Evolutionary conservation across 1,284 basidiomycete genomes (phyloP), one percentile per base, ranked within the genome.

Genomic region (Salmacisia buchloeana): DNA sequence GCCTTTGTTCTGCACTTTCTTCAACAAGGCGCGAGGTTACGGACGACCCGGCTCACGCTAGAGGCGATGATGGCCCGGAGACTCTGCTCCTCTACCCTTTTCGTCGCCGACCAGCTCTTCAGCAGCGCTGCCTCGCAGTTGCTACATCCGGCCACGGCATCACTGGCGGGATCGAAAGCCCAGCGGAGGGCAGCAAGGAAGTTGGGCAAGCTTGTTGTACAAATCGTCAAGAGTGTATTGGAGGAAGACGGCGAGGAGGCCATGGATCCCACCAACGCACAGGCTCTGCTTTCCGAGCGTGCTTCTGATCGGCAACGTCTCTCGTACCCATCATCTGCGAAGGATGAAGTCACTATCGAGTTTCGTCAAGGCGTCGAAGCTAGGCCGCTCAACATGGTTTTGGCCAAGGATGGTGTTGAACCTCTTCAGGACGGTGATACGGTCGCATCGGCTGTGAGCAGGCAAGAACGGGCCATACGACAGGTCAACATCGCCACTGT

Each of bases 401-500:
- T 39, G 36, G 18, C 49, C 27, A n/a, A n/a, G n/a, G n/a, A n/a
- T n/a, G n/a, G n/a, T n/a, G n/a, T n/a, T n/a, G n/a, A n/a, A n/a
- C n/a, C n/a, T n/a, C n/a, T n/a, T n/a, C n/a, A n/a, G n/a, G n/a
- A n/a, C n/a, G n/a, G n/a, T n/a, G n/a, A n/a, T n/a, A n/a, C n/a
- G n/a, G n/a, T n/a, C n/a, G n/a, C n/a, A n/a, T n/a, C n/a, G n/a
- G 49, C 29, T 12, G 6, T 54, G 29, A n/a, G 31, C 27, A 54
- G 29, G 29, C 27, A 18, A 54, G 49, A 31, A 23, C 35, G 38
- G 21, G 29, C 27, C n/a, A 12, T 54, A 4, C 49, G 49, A 2
- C 49, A 54, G 21, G 49, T 67, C 1, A 61, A 67, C 34, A 27
- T 43, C 9, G 61, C 65, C 60, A 69, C 68, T 43, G 67, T 66